A percentile compares a stretch with the other conserved stretches of the same genome.
These are phyloP conservation scores for Helenozyma baotianmanensis DNA, from an alignment of 805 yeast genomes.

Conservation along the genomic window DNA sequence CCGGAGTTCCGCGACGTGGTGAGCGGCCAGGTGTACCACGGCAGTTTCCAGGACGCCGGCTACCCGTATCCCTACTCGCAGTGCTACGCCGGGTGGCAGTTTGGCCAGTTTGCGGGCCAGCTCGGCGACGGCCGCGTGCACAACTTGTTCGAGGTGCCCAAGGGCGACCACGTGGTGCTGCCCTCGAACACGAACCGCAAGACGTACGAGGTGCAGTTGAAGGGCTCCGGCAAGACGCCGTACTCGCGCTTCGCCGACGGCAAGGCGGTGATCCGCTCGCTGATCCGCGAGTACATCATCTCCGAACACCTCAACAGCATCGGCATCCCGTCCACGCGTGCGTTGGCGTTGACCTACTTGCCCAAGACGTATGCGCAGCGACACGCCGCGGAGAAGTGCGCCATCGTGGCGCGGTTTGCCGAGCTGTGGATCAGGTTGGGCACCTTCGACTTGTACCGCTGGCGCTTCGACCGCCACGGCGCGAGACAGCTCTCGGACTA, in stretches of 20 bases:
- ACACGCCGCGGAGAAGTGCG: conserved; percentile 70
- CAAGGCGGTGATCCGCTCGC: conserved; percentile 83
- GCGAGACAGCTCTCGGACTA: conserved; percentile 64
- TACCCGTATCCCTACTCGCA: conserved; percentile 76
- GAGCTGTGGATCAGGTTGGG: conserved; percentile 87
- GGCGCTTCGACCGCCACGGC: conserved; percentile 65
- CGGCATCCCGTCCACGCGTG: conserved; percentile 84
- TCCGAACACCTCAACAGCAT: conserved; percentile 77
- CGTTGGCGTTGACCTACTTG: conserved; percentile 63
- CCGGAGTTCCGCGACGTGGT: conserved; percentile 50
- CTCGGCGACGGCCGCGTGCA: conserved; percentile 93
- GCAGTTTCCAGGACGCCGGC: conserved; percentile 12
- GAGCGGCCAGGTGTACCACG: conserved; percentile 49
- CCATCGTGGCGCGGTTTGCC: conserved; percentile 79
- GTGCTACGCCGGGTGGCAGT: conserved; percentile 94
- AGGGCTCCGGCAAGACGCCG: conserved; percentile 92
- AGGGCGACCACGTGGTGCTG: conserved; percentile 15
- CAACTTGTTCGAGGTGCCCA: conserved; percentile 68
- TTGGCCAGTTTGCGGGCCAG: conserved; percentile 96
- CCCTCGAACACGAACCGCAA: conserved; percentile 23
- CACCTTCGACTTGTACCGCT: conserved; percentile 75
- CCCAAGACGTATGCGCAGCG: conserved; percentile 79
- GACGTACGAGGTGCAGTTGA: conserved; percentile 68
- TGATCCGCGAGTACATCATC: conserved; percentile 81
- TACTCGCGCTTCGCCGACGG: conserved; percentile 96